These are phyloP conservation scores for Diaporthe sp. DNA, from an alignment of 2,329 filamentous ascomycete species.

Conservation along the genomic window DNA sequence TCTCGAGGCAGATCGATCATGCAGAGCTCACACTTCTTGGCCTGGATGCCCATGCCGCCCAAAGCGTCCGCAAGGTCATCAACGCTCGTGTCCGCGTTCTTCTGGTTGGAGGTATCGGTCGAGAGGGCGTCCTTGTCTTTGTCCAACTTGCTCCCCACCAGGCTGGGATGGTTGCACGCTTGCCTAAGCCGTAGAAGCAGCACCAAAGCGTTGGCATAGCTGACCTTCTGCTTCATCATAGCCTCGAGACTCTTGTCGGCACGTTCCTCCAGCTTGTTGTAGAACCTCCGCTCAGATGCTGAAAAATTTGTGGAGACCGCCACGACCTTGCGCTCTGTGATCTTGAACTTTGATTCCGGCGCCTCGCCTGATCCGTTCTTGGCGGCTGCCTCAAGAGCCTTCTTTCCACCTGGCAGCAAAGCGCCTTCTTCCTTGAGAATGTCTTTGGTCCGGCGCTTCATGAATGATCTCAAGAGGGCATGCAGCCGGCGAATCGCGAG, in stretches of 20 bases:
- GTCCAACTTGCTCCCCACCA: conserved; percentile 86
- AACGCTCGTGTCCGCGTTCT: conserved; percentile 72
- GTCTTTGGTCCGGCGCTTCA: conserved; percentile 98
- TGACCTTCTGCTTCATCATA: conserved; percentile 88
- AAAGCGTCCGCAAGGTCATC: conserved; percentile 90
- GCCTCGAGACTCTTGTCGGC: conserved; percentile 88
- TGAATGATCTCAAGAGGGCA: conserved; percentile 88
- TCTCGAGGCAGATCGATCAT: conserved; percentile 74
- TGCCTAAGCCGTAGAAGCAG: conserved; percentile 91
- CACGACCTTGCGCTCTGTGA: conserved; percentile 90
- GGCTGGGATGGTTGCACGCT: conserved; percentile 92
- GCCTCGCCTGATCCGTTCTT: conserved; percentile 62
- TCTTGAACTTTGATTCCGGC: conserved; percentile 81
- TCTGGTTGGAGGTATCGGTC: conserved; percentile 70
- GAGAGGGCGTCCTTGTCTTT: conserved; percentile 89
- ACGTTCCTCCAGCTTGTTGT: conserved; percentile 83
- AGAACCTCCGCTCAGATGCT: conserved; percentile 85
- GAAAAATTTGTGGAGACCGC: conserved; percentile 84
- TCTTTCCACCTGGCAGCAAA: conserved; percentile 80
- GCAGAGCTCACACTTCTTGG: conserved; percentile 87
- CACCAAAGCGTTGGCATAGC: conserved; percentile 94
- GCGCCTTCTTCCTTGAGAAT: conserved; percentile 92
- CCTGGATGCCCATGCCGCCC: conserved; percentile 82
- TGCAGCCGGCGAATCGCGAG: conserved; percentile 90
- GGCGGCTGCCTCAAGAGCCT: conserved; percentile 54